Conservation (phyloP, 306 rosid species). For the Luffa acutangula region DNA sequence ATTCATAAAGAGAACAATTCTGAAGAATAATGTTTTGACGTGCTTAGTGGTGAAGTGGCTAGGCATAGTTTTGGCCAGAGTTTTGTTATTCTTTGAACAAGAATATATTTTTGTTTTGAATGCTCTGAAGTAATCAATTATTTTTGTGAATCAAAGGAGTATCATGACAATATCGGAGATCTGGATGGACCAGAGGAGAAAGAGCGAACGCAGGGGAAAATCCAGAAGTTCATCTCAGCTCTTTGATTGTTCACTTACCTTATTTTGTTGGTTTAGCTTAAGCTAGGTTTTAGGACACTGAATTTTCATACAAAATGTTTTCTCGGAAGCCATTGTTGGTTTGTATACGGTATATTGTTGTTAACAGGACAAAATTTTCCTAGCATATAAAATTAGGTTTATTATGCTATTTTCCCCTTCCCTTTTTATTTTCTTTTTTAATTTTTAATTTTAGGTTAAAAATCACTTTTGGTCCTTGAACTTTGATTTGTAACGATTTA, state of each 20-base stretch:
- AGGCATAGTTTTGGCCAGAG: neutral
- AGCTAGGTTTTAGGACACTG: neutral
- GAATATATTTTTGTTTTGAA: neutral
- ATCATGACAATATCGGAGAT: conserved; percentile 87
- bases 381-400: neutral
- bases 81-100: neutral
- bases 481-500: too few species aligned
- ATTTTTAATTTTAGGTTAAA: neutral
- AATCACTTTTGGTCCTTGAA: too few species aligned
- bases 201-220: conserved; percentile 74
- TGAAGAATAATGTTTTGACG: neutral
- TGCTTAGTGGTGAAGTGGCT: neutral
- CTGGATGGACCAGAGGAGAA: conserved; percentile 88
- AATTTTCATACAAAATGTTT: neutral
- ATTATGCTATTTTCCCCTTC: neutral
- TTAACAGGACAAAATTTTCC: neutral
- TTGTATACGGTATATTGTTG: neutral
- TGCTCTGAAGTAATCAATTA: neutral
- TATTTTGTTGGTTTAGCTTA: neutral
- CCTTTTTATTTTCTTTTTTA: neutral
- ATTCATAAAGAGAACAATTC: neutral
- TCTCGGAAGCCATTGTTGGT: neutral
- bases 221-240: conserved; percentile 67
- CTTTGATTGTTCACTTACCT: conserved; percentile 17
- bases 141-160: conserved; percentile 41